Evolutionary conservation across 305 asterid genomes (phyloP).

Genomic region (Nicotiana rustica): DNA sequence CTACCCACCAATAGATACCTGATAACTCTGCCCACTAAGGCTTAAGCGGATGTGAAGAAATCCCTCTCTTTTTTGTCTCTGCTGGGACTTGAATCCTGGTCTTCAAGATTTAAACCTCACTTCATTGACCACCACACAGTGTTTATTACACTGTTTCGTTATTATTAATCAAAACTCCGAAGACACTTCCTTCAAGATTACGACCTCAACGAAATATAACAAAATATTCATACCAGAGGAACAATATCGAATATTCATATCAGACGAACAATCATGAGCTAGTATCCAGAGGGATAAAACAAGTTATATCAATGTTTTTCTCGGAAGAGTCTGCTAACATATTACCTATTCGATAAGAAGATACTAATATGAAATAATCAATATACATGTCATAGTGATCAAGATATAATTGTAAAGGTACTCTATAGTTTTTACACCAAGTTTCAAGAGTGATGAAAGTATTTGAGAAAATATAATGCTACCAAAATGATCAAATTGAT

Average conservation of each 20-base stretch:
- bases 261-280: neutral
- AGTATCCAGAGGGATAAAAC: neutral
- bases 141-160: neutral
- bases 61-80: too few species aligned
- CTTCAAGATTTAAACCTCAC: too few species aligned
- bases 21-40: too few species aligned
- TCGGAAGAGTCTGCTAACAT: neutral
- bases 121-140: too few species aligned
- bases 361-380: neutral
- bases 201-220: neutral
- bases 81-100: too few species aligned
- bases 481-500: neutral
- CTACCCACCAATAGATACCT: too few species aligned
- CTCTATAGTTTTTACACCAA: neutral
- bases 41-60: too few species aligned
- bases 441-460: slow-evolving; percentile 14
- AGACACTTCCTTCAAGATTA: neutral
- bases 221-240: neutral
- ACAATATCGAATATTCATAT: too few species aligned
- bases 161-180: neutral
- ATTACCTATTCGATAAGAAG: neutral
- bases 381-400: neutral
- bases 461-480: slow-evolving; percentile 26
- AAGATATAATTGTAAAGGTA: slow-evolving; percentile 3
- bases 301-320: neutral